Percentiles rank a stretch among this genome's conserved stretches.
Conservation (phyloP, 1,284 basidiomycete genomes). For the Chalciporus sp. region DNA sequence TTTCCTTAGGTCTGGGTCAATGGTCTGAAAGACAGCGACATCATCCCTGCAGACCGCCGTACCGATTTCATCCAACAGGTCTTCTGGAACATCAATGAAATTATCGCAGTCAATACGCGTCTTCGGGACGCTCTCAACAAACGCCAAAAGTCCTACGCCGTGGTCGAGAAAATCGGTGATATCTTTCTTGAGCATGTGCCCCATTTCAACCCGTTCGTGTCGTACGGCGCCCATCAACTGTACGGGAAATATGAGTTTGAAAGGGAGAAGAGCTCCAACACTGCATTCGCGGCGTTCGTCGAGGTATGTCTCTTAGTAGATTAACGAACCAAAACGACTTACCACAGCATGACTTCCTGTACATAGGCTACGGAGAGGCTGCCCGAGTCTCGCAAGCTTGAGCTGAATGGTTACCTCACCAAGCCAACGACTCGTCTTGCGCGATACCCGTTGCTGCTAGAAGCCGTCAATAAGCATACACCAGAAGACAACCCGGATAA, state of each 20-base stretch:
- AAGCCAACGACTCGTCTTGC: slow-evolving; percentile 98
- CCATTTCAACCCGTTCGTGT: slow-evolving; percentile 90
- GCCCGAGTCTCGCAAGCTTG: slow-evolving; percentile 94
- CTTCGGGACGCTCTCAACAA: slow-evolving; percentile 94
- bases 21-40: slow-evolving; percentile 75
- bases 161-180: slow-evolving; percentile 93
- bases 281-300: slow-evolving; percentile 94
- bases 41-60: slow-evolving; percentile 78
- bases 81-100: slow-evolving; percentile 98
- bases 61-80: slow-evolving; percentile 92
- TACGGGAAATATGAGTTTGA: slow-evolving; percentile 99
- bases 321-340: slow-evolving; percentile 8
- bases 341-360: slow-evolving; percentile 6
- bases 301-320: slow-evolving; percentile 59
- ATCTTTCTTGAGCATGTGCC: slow-evolving; percentile 89
- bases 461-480: slow-evolving; percentile 93
- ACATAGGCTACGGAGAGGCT: slow-evolving; percentile 83
- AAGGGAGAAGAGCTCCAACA: slow-evolving; percentile 94
- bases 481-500: slow-evolving; percentile 92
- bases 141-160: slow-evolving; percentile 91
- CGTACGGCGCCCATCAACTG: slow-evolving; percentile 95
- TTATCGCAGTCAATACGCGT: slow-evolving; percentile 88
- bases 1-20: slow-evolving; percentile 84
- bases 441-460: slow-evolving; percentile 91
- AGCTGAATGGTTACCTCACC: slow-evolving; percentile 97